Base-by-base conservation (phyloP, 257 asterid genomes). In the Ophiorrhiza pumila region DNA sequence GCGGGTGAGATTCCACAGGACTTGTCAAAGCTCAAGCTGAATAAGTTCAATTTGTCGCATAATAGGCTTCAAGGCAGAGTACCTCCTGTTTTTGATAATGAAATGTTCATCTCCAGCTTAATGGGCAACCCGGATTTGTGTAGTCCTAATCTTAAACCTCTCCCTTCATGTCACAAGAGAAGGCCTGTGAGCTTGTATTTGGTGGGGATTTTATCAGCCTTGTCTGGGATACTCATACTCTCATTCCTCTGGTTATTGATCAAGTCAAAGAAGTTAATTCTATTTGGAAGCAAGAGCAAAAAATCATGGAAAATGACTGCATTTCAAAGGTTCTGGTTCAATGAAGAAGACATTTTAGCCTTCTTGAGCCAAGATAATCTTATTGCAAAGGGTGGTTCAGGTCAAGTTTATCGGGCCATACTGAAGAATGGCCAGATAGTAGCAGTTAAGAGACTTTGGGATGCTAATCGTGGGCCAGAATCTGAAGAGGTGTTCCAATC, bases 381-480 rank as follows among this genome's bases (percentile, higher is more conserved):
- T 13, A 82, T 92, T 23, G 98, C 90, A 55, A 77, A 91, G 0
- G 98, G 98, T 2, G 92, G 91, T 52, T 93, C 98, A 1, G 96
- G 97, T 20, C 86, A 80, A 52, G 98, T 93, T 15, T 90, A 86
- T 69, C 83, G 89, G 52, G 90, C 91, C 63, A 73, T 35, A 65
- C 58, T 89, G 83, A 90, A 87, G 72, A 83, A 31, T 13, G 98
- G 96, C n/a, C 83, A 77, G 76, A 71, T 68, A 2, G 87, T 92
- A 25, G 98, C 98, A 0, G 96, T 93, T n/a, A 92, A 92, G 83
- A 80, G 89, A 81, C 88, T 92, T 0, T 93, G 93, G 95, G 90
- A 86, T 60, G 79, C 84, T 15, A 87, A 79, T 43, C 79, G 79
- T 22, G 71, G 78, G 4, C 79, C 79, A 18, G 93, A 84, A 76